Evolutionary conservation across 2,329 filamentous ascomycete species (phyloP).

Genomic region (Alternaria atra): DNA sequence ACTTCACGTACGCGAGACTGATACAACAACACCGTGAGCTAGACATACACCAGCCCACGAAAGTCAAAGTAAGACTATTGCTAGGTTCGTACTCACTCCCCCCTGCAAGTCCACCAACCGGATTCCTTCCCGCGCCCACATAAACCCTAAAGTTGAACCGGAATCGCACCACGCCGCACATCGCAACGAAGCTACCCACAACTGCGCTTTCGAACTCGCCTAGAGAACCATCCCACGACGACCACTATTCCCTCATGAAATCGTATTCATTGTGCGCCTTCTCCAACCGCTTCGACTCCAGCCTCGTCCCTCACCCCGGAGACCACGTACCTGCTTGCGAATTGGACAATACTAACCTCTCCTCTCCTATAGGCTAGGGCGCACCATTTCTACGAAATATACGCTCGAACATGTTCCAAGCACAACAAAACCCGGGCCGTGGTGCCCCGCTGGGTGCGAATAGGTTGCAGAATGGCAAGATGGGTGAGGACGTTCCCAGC

Average conservation of each 20-base stretch:
- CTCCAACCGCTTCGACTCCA: neutral
- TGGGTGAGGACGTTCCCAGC: constrained; percentile 52
- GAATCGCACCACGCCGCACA: constrained; percentile 20
- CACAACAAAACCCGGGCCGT: constrained; percentile 61
- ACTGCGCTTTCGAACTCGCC: constrained; percentile 5
- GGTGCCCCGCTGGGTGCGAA: constrained; percentile 58
- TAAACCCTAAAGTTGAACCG: constrained; percentile 31
- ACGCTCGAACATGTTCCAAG: constrained; percentile 60
- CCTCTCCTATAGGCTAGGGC: constrained; percentile 54
- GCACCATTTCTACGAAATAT: constrained; percentile 63
- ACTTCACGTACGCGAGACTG: constrained; percentile 24
- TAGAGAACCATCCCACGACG: neutral
- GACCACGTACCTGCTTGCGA: neutral
- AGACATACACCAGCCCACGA: constrained; percentile 9
- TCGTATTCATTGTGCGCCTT: constrained; percentile 6
- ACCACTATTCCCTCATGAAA: neutral
- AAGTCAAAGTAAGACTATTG: constrained; percentile 4
- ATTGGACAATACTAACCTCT: constrained; percentile 21
- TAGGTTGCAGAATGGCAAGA: constrained; percentile 64
- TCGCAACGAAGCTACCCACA: constrained; percentile 13
- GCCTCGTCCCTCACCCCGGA: neutral
- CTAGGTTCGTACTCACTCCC: constrained; percentile 24
- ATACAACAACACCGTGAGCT: constrained; percentile 15
- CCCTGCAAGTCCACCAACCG: constrained; percentile 58
- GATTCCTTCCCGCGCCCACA: constrained; percentile 50